These are phyloP conservation scores for Globisporangium radiosum DNA, from an alignment of 352 stramenopile species.

Conservation along the genomic window DNA sequence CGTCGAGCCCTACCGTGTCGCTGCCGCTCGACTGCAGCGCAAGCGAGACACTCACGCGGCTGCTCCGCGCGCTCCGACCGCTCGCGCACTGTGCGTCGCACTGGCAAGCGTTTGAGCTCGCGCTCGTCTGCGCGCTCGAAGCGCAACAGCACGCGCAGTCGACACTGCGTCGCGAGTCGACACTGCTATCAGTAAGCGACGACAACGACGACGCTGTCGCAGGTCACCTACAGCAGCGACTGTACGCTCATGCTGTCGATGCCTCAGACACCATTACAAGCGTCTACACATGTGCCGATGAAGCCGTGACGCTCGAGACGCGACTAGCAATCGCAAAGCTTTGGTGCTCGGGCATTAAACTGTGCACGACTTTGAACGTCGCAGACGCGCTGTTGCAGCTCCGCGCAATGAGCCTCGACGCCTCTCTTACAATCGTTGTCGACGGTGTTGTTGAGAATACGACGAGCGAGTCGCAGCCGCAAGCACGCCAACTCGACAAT, in stretches of 20 bases:
- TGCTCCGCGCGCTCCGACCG: slow-evolving; percentile 13
- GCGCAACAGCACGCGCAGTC: background rate
- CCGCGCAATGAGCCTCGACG: background rate
- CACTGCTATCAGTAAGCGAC: background rate
- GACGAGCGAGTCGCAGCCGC: background rate
- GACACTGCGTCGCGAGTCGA: background rate
- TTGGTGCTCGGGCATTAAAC: background rate
- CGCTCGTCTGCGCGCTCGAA: slow-evolving; percentile 7
- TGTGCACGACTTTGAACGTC: background rate
- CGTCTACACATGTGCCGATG: too few relatives aligned
- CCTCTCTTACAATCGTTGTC: background rate
- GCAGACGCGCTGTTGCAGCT: background rate
- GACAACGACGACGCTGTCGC: background rate
- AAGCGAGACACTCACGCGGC: slow-evolving; percentile 12
- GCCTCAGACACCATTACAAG: too few relatives aligned
- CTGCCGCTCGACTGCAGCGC: background rate
- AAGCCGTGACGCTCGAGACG: background rate
- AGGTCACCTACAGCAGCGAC: background rate
- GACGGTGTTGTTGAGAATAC: background rate
- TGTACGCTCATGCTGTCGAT: background rate
- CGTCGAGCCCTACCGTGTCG: background rate
- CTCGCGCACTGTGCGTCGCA: slow-evolving; percentile 13
- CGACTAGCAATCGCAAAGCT: background rate
- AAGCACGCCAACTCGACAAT: background rate
- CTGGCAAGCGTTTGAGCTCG: slow-evolving; percentile 26